Conservation (phyloP, 139 green algal genomes). For the Deuterostichococcus epilithicus region DNA sequence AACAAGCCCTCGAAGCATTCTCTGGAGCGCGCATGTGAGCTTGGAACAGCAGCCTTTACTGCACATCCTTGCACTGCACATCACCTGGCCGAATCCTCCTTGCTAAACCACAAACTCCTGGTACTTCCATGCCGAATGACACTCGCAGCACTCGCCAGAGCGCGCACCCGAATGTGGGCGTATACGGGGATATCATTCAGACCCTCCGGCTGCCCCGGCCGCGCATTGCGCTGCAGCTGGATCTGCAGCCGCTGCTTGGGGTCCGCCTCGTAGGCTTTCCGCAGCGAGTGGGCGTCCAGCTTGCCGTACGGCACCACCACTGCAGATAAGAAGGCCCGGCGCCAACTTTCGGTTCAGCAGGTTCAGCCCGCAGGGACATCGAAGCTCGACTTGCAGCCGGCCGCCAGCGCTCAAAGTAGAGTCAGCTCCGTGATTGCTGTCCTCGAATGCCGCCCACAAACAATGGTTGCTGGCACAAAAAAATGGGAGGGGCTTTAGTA, state of each 20-base stretch:
- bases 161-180: not conserved
- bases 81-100: not conserved
- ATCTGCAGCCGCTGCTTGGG: not conserved
- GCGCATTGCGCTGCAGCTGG: not conserved
- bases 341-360: not conserved
- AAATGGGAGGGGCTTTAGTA: too few species aligned
- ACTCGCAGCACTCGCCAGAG: not conserved
- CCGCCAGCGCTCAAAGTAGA: too few species aligned
- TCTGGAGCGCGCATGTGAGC: too few species aligned
- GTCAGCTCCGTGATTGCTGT: too few species aligned
- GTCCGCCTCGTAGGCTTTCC: not conserved
- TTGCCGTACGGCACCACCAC: slow-evolving; percentile 1
- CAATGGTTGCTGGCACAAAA: too few species aligned
- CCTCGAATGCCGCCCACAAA: too few species aligned
- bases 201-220: not conserved
- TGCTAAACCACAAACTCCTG: not conserved
- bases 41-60: too few species aligned
- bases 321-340: not conserved
- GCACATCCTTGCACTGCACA: not conserved
- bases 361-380: too few species aligned
- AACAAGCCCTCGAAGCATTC: too few species aligned
- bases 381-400: too few species aligned
- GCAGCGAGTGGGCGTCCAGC: not conserved
- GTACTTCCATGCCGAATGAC: not conserved
- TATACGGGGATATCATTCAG: not conserved